phyloP scores from a whole-genome alignment of 116 monocot species.

The Papilionanthe hybrid region DNA sequence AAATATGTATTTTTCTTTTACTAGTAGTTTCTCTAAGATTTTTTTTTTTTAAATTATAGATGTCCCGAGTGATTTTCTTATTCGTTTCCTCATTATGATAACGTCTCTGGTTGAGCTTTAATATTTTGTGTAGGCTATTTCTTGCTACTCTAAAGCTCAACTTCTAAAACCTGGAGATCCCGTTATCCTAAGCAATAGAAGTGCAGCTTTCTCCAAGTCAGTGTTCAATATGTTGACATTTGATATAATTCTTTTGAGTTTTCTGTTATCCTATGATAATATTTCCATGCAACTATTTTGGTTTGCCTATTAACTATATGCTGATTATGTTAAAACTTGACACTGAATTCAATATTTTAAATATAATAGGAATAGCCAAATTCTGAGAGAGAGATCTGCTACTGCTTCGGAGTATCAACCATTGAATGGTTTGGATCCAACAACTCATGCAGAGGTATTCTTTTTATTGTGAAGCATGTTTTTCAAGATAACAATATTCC shows the following conservation, averaged over 20 bases:
- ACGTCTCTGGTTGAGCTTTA: not conserved
- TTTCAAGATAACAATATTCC: not conserved
- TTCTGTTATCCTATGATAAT: not conserved
- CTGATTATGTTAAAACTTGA: constrained; percentile 1
- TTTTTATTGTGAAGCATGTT: not conserved
- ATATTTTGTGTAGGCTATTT: constrained; percentile 53
- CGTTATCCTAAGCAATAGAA: constrained; percentile 64
- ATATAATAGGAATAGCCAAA: constrained; percentile 56
- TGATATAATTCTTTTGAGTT: not conserved
- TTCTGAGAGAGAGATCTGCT: constrained; percentile 64
- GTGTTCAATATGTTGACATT: not conserved
- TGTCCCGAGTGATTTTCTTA: no score
- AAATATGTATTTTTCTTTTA: no score
- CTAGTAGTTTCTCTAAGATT: no score
- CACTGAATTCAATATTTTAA: not conserved
- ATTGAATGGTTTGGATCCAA: constrained; percentile 88
- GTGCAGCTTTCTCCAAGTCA: constrained; percentile 71
- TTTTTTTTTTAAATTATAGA: no score
- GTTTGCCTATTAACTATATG: not conserved
- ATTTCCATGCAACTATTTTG: not conserved
- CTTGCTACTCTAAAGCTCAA: constrained; percentile 79
- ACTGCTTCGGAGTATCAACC: constrained; percentile 71
- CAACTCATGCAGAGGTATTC: constrained; percentile 84
- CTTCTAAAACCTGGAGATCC: constrained; percentile 66
- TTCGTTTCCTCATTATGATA: not conserved